Conservation (phyloP, 140 eudicot genomes). For the Oenanthe javanica region DNA sequence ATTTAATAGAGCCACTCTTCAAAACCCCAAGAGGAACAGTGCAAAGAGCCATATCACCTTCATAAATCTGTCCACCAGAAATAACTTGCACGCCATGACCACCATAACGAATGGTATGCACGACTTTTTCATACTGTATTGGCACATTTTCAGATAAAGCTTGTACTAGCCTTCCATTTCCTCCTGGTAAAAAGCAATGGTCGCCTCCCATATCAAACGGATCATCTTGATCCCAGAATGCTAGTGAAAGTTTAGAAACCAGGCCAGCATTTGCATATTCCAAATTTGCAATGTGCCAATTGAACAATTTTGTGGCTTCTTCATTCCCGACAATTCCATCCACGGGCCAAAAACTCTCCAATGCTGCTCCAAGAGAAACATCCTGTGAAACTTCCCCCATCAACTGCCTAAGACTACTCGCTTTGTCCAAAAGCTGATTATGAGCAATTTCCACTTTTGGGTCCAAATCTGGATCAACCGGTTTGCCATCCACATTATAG, state of each 20-base stretch:
- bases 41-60: constrained; percentile 81
- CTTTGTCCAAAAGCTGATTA: constrained; percentile 72
- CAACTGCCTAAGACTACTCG: constrained; percentile 63
- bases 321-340: constrained; percentile 42
- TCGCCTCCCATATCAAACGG: constrained; percentile 99
- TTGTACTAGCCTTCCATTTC: constrained; percentile 70
- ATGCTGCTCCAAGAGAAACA: constrained; percentile 94
- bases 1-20: constrained; percentile 72
- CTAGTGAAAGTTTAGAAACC: constrained; percentile 81
- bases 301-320: constrained; percentile 61
- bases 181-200: constrained; percentile 91
- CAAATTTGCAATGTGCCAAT: constrained; percentile 97
- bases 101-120: constrained; percentile 61
- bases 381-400: constrained; percentile 98
- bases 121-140: constrained; percentile 68
- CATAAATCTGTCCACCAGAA: constrained; percentile 71
- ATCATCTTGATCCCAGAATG: constrained; percentile 99
- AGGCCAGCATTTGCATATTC: constrained; percentile 94
- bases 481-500: constrained; percentile 63
- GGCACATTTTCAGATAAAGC: constrained; percentile 79
- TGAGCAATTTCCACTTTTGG: constrained; percentile 62
- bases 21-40: constrained; percentile 93
- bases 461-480: constrained; percentile 71
- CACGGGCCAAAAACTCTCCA: constrained; percentile 69
- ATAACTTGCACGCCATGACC: constrained; percentile 81